Conservation (phyloP, 768 basidiomycete species). For the Xanthoconium stramineum region DNA sequence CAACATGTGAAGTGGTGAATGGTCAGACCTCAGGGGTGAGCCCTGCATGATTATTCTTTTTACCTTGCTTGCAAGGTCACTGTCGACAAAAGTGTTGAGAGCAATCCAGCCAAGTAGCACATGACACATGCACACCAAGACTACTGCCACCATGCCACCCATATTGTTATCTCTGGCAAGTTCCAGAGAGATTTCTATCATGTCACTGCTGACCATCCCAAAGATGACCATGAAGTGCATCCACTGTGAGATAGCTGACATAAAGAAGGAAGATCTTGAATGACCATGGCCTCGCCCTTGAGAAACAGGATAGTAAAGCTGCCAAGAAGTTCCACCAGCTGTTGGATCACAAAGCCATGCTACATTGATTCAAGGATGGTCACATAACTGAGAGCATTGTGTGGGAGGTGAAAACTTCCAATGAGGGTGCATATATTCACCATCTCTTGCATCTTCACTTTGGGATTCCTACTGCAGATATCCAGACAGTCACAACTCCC, state of each 20-base stretch:
- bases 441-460: constrained; percentile 80
- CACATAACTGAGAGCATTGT: constrained; percentile 92
- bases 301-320: constrained; percentile 49
- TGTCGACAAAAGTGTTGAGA: no score
- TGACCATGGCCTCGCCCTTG: constrained; percentile 88
- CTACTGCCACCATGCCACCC: constrained; percentile 21
- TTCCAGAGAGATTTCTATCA: background rate
- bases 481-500: constrained; percentile 54
- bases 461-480: constrained; percentile 48
- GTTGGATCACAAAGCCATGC: constrained; percentile 91
- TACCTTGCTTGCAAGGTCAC: no score
- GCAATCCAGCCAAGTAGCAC: constrained; percentile 6
- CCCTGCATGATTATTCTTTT: no score
- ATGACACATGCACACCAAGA: constrained; percentile 9
- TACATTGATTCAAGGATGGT: constrained; percentile 95
- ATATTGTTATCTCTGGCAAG: constrained; percentile 23
- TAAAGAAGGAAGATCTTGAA: constrained; percentile 82
- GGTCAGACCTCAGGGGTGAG: no score
- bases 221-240: constrained; percentile 79
- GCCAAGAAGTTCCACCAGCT: constrained; percentile 69
- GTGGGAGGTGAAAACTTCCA: constrained; percentile 82
- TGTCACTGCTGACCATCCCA: constrained; percentile 3
- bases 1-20: constrained; percentile 31
- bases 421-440: constrained; percentile 76
- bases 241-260: constrained; percentile 74